A percentile compares a stretch with the other conserved stretches of the same genome.
Conservation (phyloP, 352 stramenopile species). For the Phytophthora palmivora region DNA sequence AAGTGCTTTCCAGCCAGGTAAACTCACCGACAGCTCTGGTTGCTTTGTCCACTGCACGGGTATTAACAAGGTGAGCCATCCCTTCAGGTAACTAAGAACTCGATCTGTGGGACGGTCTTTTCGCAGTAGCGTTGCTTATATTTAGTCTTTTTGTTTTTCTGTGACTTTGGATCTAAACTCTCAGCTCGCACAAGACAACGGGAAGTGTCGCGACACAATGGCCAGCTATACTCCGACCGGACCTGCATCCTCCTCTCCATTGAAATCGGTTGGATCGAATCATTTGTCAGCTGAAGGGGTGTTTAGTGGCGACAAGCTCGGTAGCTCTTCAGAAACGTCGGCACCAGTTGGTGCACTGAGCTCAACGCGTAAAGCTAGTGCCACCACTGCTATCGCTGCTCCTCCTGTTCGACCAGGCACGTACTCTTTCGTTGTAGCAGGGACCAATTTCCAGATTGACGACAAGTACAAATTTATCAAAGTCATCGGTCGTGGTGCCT, state of each 20-base stretch:
- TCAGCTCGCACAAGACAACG: constrained; percentile 14
- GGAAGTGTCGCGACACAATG: constrained; percentile 20
- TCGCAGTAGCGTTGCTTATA: constrained; percentile 22
- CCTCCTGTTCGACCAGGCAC: constrained; percentile 54
- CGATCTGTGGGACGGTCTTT: constrained; percentile 11
- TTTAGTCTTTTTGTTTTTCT: constrained; percentile 28
- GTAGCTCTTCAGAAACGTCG: constrained; percentile 15
- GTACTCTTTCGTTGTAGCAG: constrained; percentile 84
- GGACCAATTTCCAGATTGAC: constrained; percentile 93
- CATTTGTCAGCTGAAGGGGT: constrained; percentile 21
- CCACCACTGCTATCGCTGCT: constrained; percentile 10
- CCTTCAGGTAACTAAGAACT: constrained; percentile 21
- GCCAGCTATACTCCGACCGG: constrained; percentile 29
- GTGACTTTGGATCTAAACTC: constrained; percentile 14
- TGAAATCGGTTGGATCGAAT: constrained; percentile 35
- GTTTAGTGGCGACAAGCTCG: constrained; percentile 8
- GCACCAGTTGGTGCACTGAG: constrained; percentile 24
- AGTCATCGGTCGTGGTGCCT: constrained; percentile 94
- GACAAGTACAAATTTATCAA: constrained; percentile 96
- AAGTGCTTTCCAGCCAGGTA: neutral
- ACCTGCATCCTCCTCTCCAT: constrained; percentile 29
- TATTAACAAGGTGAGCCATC: constrained; percentile 9
- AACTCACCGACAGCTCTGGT: neutral
- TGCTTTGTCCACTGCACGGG: neutral
- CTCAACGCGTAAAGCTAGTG: constrained; percentile 13